phyloP scores from a whole-genome alignment of 2,329 filamentous ascomycete genomes.

The Pseudocercospora macadamiae region DNA sequence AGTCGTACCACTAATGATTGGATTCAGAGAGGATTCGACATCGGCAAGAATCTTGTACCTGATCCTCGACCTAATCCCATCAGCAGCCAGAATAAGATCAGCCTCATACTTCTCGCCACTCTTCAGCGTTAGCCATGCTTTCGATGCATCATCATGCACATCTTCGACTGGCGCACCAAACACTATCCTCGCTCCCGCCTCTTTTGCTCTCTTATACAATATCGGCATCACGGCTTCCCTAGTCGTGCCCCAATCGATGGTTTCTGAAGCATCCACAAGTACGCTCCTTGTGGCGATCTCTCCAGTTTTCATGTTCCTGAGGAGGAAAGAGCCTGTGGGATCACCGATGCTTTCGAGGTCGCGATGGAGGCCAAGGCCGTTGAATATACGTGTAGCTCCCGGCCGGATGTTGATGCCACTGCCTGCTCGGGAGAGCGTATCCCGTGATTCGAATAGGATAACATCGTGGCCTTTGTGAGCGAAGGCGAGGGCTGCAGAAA shows the following conservation, averaged over 20 bases:
- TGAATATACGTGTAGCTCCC: slow-evolving; percentile 16
- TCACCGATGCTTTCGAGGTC: slow-evolving; percentile 15
- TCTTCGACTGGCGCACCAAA: slow-evolving; percentile 6
- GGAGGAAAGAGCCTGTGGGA: slow-evolving; percentile 5
- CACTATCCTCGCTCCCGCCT: slow-evolving; percentile 1
- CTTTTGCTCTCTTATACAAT: neutral
- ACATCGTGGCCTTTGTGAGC: slow-evolving; percentile 30
- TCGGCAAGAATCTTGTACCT: slow-evolving; percentile 11
- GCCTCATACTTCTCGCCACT: slow-evolving; percentile 6
- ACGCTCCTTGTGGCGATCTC: slow-evolving; percentile 12
- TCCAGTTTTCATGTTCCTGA: slow-evolving; percentile 12
- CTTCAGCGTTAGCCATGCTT: neutral
- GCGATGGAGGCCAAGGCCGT: slow-evolving; percentile 13
- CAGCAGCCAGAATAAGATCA: slow-evolving; percentile 17
- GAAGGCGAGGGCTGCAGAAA: slow-evolving; percentile 31
- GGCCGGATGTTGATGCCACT: slow-evolving; percentile 23
- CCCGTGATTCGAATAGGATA: slow-evolving; percentile 25
- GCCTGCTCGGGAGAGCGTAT: slow-evolving; percentile 6
- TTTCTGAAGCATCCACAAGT: neutral
- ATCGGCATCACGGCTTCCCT: slow-evolving; percentile 12
- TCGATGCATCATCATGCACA: slow-evolving; percentile 10
- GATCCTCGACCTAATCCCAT: slow-evolving; percentile 13
- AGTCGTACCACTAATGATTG: slow-evolving; percentile 8
- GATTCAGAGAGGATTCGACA: slow-evolving; percentile 4
- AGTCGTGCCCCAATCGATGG: slow-evolving; percentile 11